Conservation (phyloP, 164 flowering plant genomes). For the Magnolia changhungtana region DNA sequence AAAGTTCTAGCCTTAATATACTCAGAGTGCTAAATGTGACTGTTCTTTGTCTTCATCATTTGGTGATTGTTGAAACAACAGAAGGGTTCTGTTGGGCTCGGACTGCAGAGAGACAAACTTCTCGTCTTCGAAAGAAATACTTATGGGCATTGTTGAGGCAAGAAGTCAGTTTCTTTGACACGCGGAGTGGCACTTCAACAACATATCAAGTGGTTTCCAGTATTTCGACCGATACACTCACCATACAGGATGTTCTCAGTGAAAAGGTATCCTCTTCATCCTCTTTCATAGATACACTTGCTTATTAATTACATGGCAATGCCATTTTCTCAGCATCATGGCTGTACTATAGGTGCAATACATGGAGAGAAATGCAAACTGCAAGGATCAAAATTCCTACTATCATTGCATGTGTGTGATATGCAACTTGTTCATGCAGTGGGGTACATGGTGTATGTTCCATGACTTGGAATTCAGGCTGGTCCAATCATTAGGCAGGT, state of each 20-base stretch:
- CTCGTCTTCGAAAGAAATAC: conserved; percentile 58
- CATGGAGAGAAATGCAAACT: too few relatives aligned
- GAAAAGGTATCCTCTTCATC: conserved; percentile 51
- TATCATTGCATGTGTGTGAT: too few relatives aligned
- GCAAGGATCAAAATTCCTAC: too few relatives aligned
- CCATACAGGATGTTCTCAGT: conserved; percentile 64
- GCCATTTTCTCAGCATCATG: too few relatives aligned
- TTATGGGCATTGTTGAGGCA: conserved; percentile 70
- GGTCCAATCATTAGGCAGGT: too few relatives aligned
- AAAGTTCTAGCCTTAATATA: too few relatives aligned
- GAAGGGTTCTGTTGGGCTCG: conserved; percentile 86
- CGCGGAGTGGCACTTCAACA: conserved; percentile 48
- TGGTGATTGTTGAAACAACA: conserved; percentile 14
- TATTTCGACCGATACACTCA: conserved; percentile 70
- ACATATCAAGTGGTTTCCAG: conserved; percentile 62
- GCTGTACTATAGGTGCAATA: too few relatives aligned
- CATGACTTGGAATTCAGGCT: too few relatives aligned
- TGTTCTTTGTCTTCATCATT: not conserved
- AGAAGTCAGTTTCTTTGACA: conserved; percentile 75
- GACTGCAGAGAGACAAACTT: conserved; percentile 74
- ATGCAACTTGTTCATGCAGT: too few relatives aligned
- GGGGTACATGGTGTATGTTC: too few relatives aligned
- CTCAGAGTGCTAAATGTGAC: not conserved
- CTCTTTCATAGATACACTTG: too few relatives aligned
- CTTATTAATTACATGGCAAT: too few relatives aligned